phyloP scores from a whole-genome alignment of 1,284 basidiomycete species.

The Sporisorium exsertum region DNA sequence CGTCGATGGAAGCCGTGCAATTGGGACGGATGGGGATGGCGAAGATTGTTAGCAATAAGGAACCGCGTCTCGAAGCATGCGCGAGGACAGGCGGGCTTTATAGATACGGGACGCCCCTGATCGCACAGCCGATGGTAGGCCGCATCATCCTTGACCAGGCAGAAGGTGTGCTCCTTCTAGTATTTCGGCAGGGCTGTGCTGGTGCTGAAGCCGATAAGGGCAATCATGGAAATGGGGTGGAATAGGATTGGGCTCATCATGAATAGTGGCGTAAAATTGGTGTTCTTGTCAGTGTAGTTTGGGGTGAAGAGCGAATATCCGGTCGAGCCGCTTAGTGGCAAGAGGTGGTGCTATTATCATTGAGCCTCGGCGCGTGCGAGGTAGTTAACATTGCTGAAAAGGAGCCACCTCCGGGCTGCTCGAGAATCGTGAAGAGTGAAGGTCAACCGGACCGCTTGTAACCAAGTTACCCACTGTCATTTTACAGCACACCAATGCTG shows the following conservation, averaged over 20 bases:
- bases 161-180: not conserved
- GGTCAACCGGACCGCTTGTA: not conserved
- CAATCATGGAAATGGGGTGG: not conserved
- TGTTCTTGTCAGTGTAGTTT: too few species aligned
- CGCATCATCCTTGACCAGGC: not conserved
- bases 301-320: too few species aligned
- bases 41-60: not conserved
- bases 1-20: conserved; percentile 11
- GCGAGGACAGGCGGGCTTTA: not conserved
- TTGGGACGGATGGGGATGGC: not conserved
- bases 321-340: too few species aligned
- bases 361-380: not conserved
- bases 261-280: not conserved
- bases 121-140: conserved; percentile 13
- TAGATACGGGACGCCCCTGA: not conserved
- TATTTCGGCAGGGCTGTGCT: not conserved
- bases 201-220: not conserved
- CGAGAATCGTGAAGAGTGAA: too few species aligned
- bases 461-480: too few species aligned
- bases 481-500: not conserved
- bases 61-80: conserved; percentile 8
- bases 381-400: too few species aligned
- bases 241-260: not conserved
- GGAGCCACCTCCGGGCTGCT: too few species aligned
- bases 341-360: too few species aligned